These are phyloP conservation scores for Plasmodium reichenowi DNA, from an alignment of 169 alveolate genomes.

Conservation along the genomic window DNA sequence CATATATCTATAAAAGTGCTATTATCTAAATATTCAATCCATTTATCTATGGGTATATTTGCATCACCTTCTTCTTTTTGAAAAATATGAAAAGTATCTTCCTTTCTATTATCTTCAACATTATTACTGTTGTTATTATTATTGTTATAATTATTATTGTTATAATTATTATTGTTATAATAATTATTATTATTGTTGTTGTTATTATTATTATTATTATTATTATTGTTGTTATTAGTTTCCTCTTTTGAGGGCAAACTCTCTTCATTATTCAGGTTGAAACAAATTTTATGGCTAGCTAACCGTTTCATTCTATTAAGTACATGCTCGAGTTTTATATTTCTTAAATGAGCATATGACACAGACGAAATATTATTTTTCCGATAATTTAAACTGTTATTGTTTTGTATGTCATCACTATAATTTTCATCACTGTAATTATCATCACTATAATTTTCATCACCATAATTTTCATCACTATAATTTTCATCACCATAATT, in stretches of 20 bases:
- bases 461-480: not conserved
- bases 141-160: not conserved
- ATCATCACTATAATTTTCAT: not conserved
- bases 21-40: slow-evolving; percentile 57
- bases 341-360: slow-evolving; percentile 37
- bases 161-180: not conserved
- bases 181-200: no score
- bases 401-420: not conserved
- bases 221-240: not conserved
- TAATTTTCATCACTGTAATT: not conserved
- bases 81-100: slow-evolving; percentile 37
- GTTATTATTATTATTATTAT: not conserved
- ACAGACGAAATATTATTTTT: slow-evolving; percentile 13
- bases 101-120: not conserved
- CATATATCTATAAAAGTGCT: slow-evolving; percentile 44
- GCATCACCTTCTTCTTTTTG: slow-evolving; percentile 58
- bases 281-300: slow-evolving; percentile 21
- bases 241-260: not conserved
- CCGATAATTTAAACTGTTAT: not conserved
- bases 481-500: not conserved
- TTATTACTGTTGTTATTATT: not conserved
- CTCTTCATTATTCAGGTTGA: slow-evolving; percentile 7
- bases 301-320: slow-evolving; percentile 53
- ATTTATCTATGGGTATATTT: slow-evolving; percentile 20
- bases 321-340: slow-evolving; percentile 56